These are phyloP conservation scores for Vishniacozyma victoriae DNA, from an alignment of 768 basidiomycete genomes.

Conservation along the genomic window DNA sequence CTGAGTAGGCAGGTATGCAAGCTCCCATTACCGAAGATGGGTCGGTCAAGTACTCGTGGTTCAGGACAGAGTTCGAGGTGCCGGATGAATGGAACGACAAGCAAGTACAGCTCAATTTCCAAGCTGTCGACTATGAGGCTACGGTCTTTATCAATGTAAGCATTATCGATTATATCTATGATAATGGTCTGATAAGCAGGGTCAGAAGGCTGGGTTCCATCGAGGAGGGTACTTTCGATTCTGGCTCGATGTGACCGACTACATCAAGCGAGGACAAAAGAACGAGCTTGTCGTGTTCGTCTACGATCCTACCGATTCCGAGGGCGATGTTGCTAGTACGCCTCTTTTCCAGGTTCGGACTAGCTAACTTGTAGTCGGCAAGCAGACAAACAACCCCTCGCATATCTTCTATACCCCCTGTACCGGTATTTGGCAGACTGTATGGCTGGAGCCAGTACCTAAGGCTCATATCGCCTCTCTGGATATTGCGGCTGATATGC, in stretches of 20 bases:
- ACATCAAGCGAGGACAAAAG: constrained; percentile 4
- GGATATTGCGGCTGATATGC: constrained; percentile 15
- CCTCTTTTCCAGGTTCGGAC: background rate
- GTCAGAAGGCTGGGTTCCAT: constrained; percentile 15
- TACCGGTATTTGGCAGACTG: constrained; percentile 23
- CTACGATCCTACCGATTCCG: constrained; percentile 18
- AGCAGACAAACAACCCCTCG: constrained; percentile 16
- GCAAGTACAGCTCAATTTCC: constrained; percentile 17
- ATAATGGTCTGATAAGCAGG: constrained; percentile 1
- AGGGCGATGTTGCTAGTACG: constrained; percentile 3
- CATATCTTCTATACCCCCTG: constrained; percentile 29
- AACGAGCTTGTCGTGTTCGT: constrained; percentile 24
- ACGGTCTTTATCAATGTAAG: constrained; percentile 24
- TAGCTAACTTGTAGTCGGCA: constrained; percentile 15
- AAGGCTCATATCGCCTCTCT: constrained; percentile 6
- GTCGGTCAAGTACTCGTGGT: constrained; percentile 15
- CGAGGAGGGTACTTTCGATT: constrained; percentile 22
- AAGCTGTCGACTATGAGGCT: constrained; percentile 24
- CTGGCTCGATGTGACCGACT: constrained; percentile 10
- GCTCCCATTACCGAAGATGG: constrained; percentile 1
- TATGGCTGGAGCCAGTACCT: constrained; percentile 24
- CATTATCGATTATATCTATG: background rate
- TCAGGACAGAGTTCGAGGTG: constrained; percentile 16
- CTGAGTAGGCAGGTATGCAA: background rate
- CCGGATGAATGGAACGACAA: constrained; percentile 17